phyloP scores from a whole-genome alignment of 1,139 yeast species.

The Debaryomyces psychrophilus region DNA sequence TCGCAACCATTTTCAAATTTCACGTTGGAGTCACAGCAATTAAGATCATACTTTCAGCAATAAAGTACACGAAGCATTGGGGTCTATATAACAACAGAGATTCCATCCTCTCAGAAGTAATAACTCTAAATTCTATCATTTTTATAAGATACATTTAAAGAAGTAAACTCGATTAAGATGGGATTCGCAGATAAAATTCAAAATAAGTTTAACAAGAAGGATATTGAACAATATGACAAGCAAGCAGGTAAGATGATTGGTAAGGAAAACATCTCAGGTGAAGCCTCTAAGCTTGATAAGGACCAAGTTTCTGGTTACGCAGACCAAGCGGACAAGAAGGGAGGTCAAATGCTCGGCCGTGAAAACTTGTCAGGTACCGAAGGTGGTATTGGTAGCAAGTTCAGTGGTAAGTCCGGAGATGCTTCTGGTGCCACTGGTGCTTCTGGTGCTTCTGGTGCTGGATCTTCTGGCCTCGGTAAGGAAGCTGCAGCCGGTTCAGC shows the following conservation, averaged over 20 bases:
- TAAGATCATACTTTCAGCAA: slow-evolving; percentile 8
- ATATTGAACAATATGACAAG: slow-evolving; percentile 21
- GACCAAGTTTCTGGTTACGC: slow-evolving; percentile 35
- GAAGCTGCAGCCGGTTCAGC: slow-evolving; percentile 17
- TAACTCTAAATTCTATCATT: background rate
- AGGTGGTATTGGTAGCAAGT: slow-evolving; percentile 32
- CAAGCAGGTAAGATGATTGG: slow-evolving; percentile 28
- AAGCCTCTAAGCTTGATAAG: slow-evolving; percentile 29
- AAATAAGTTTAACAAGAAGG: slow-evolving; percentile 33
- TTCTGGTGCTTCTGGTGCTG: slow-evolving; percentile 11
- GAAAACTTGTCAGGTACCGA: slow-evolving; percentile 36
- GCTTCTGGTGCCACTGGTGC: slow-evolving; percentile 15
- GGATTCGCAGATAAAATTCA: slow-evolving; percentile 41
- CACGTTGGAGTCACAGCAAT: slow-evolving; percentile 8
- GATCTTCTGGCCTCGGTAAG: slow-evolving; percentile 15
- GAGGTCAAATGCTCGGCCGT: slow-evolving; percentile 31
- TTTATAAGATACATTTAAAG: background rate
- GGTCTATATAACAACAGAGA: slow-evolving; percentile 2
- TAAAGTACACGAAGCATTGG: background rate
- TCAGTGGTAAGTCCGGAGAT: slow-evolving; percentile 20
- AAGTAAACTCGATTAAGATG: slow-evolving; percentile 23
- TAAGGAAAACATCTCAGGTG: slow-evolving; percentile 28
- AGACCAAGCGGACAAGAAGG: slow-evolving; percentile 31
- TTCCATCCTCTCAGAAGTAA: background rate
- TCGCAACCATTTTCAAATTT: slow-evolving; percentile 8